Evolutionary conservation across 2,329 filamentous ascomycete genomes (phyloP).

Genomic region (Colletotrichum sp.): DNA sequence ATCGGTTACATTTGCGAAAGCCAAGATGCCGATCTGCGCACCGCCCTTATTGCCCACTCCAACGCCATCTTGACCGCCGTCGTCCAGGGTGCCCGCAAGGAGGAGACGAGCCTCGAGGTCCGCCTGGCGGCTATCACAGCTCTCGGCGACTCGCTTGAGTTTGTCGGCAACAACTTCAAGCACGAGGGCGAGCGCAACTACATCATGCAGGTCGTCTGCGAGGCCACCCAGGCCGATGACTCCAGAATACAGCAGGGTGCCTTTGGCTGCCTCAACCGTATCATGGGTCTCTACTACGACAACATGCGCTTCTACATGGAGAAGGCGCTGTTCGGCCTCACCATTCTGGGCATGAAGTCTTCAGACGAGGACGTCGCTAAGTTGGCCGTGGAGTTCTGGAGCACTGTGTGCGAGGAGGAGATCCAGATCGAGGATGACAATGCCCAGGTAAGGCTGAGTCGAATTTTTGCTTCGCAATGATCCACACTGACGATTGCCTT

Average conservation of each 20-base stretch:
- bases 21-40: conserved; percentile 84
- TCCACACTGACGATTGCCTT: conserved; percentile 17
- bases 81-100: conserved; percentile 95
- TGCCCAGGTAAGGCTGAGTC: conserved; percentile 61
- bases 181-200: conserved; percentile 99
- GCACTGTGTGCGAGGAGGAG: conserved; percentile 99
- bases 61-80: conserved; percentile 98
- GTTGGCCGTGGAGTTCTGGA: conserved; percentile 99
- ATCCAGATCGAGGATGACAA: conserved; percentile 99
- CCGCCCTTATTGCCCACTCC: conserved; percentile 83
- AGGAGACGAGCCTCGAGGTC: conserved; percentile 91
- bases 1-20: conserved; percentile 99
- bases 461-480: not conserved
- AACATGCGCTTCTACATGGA: conserved; percentile 99
- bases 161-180: conserved; percentile 98
- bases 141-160: conserved; percentile 94
- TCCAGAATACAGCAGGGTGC: conserved; percentile 92
- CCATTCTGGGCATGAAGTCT: conserved; percentile 98
- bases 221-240: conserved; percentile 94
- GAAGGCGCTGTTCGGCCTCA: conserved; percentile 96
- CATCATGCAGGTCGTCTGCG: conserved; percentile 99
- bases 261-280: conserved; percentile 96
- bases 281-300: conserved; percentile 99
- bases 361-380: conserved; percentile 98
- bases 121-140: conserved; percentile 92